Conservation (phyloP, 2,329 filamentous ascomycete species). For the Pestalotiopsis sp. region DNA sequence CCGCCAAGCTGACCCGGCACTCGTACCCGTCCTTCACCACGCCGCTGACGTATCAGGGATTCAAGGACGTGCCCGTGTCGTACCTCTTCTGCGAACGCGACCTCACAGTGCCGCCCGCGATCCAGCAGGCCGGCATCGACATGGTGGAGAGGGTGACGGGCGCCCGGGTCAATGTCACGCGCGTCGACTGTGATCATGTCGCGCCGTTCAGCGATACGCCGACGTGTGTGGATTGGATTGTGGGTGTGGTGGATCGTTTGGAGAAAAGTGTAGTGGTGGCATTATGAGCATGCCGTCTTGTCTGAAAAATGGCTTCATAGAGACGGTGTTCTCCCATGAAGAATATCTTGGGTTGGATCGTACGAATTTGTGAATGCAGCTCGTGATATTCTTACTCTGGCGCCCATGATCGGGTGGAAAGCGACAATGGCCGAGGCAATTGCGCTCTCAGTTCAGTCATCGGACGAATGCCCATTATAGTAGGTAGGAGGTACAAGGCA, state of each 20-base stretch:
- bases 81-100: constrained; percentile 42
- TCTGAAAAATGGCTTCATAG: too few relatives aligned
- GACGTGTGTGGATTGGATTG: constrained; percentile 27
- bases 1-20: constrained; percentile 26
- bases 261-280: background rate
- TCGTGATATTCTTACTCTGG: constrained; percentile 27
- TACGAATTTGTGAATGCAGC: constrained; percentile 13
- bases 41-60: constrained; percentile 40
- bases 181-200: constrained; percentile 36
- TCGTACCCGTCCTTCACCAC: constrained; percentile 35
- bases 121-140: constrained; percentile 34
- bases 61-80: constrained; percentile 41
- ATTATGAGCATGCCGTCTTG: too few relatives aligned
- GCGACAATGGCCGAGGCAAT: constrained; percentile 5
- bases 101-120: constrained; percentile 28
- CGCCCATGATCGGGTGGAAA: constrained; percentile 21
- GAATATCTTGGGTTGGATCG: background rate
- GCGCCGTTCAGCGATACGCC: constrained; percentile 30
- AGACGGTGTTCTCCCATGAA: too few relatives aligned
- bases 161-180: constrained; percentile 40
- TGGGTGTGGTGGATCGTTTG: background rate
- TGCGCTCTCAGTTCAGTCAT: constrained; percentile 6
- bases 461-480: background rate
- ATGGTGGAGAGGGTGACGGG: constrained; percentile 27
- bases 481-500: background rate